These are phyloP conservation scores for Flaveria bidentis DNA, from an alignment of 129 eudicot species.

Conservation along the genomic window DNA sequence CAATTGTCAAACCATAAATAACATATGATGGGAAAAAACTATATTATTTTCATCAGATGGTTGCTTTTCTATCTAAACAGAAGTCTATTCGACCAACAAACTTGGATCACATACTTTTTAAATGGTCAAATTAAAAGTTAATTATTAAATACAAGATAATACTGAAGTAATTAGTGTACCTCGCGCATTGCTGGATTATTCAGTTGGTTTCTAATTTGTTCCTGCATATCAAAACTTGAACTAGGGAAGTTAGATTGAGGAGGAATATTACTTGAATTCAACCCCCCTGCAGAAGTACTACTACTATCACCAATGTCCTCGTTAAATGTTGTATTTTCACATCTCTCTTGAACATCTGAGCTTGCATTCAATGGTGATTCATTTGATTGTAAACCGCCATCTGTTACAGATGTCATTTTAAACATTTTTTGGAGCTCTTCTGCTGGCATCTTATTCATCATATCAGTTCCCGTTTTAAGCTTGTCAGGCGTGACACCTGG, in stretches of 20 bases:
- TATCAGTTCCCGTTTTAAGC: slow-evolving; percentile 75
- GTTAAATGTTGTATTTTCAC: slow-evolving; percentile 22
- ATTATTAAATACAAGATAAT: background rate
- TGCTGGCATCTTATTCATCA: slow-evolving; percentile 89
- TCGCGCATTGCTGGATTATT: slow-evolving; percentile 91
- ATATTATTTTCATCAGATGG: background rate
- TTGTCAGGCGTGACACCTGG: slow-evolving; percentile 69
- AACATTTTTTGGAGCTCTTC: slow-evolving; percentile 79
- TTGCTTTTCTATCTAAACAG: too few relatives aligned
- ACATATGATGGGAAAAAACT: background rate
- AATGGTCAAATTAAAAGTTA: background rate
- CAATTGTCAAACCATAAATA: slow-evolving; percentile 19
- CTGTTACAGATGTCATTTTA: slow-evolving; percentile 77
- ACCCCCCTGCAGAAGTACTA: slow-evolving; percentile 38
- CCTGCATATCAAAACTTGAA: slow-evolving; percentile 53
- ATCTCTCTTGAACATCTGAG: slow-evolving; percentile 33
- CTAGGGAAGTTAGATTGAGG: slow-evolving; percentile 54
- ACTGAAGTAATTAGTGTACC: slow-evolving; percentile 37
- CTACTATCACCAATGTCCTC: slow-evolving; percentile 43
- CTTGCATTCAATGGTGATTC: slow-evolving; percentile 27
- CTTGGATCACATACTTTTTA: background rate
- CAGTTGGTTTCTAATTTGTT: slow-evolving; percentile 56
- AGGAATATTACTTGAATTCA: slow-evolving; percentile 38
- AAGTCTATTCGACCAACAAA: background rate
- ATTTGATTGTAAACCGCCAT: slow-evolving; percentile 32